Evolutionary conservation across 129 eudicot genomes (phyloP).

Genomic region (Lonicera japonica): DNA sequence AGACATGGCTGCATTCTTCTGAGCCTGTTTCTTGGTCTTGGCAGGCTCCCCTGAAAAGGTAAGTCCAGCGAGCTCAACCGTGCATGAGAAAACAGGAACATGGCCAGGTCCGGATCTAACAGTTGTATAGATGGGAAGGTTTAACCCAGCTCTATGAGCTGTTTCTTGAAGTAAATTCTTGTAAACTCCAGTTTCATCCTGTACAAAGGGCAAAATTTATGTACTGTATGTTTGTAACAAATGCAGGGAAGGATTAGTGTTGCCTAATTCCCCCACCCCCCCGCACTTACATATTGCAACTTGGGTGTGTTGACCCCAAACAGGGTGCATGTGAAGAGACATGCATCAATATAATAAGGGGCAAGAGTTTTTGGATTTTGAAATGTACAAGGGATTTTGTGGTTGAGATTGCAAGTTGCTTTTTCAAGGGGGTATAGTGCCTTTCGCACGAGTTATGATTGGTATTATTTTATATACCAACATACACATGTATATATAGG

Average conservation of each 20-base stretch:
- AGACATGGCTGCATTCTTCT: conserved; percentile 25
- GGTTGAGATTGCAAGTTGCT: too few relatives aligned
- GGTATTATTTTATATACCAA: too few relatives aligned
- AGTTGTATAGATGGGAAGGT: conserved; percentile 22
- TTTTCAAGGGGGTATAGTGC: too few relatives aligned
- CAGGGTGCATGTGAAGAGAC: not conserved
- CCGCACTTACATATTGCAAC: too few relatives aligned
- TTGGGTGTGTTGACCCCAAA: too few relatives aligned
- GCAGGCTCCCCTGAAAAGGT: conserved; percentile 23
- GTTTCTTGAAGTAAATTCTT: conserved; percentile 31
- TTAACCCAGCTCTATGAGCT: conserved; percentile 28
- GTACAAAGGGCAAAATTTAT: not conserved
- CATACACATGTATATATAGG: too few relatives aligned
- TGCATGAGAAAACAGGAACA: conserved; percentile 18
- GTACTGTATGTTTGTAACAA: not conserved
- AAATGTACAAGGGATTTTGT: too few relatives aligned
- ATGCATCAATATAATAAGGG: too few relatives aligned
- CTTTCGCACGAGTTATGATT: too few relatives aligned
- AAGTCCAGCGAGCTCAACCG: conserved; percentile 24
- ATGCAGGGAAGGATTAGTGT: not conserved
- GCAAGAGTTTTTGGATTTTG: too few relatives aligned
- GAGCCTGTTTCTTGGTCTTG: conserved; percentile 28
- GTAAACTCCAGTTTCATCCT: conserved; percentile 31
- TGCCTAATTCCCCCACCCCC: too few relatives aligned
- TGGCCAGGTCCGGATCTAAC: conserved; percentile 26